Evolutionary conservation across 805 yeast genomes (phyloP).

Genomic region (Zygotorulaspora danielsina): DNA sequence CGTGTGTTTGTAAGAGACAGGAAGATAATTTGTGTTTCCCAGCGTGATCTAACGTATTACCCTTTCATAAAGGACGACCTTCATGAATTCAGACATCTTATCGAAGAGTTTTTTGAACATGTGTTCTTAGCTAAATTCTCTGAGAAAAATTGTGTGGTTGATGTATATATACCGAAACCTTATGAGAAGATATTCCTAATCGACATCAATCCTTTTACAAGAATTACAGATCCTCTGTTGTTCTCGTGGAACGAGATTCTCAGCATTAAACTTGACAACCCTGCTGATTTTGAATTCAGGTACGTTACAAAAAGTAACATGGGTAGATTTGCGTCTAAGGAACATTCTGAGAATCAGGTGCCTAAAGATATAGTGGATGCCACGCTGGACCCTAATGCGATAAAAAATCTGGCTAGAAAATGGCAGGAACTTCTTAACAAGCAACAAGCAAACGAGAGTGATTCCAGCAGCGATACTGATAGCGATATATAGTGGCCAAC

Average conservation of each 20-base stretch:
- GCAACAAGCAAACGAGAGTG: slow-evolving; percentile 24
- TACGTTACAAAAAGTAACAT: slow-evolving; percentile 64
- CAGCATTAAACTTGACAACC: slow-evolving; percentile 16
- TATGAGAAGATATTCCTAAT: slow-evolving; percentile 60
- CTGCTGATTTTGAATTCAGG: slow-evolving; percentile 50
- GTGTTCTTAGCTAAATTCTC: slow-evolving; percentile 47
- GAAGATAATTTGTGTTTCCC: slow-evolving; percentile 67
- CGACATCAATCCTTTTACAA: slow-evolving; percentile 82
- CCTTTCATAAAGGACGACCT: slow-evolving; percentile 55
- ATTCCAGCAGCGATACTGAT: background rate
- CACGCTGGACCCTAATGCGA: slow-evolving; percentile 57
- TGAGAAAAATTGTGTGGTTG: slow-evolving; percentile 61
- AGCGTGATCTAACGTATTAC: slow-evolving; percentile 82
- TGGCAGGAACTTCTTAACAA: slow-evolving; percentile 46
- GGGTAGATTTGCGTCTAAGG: slow-evolving; percentile 73
- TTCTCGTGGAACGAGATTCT: slow-evolving; percentile 81
- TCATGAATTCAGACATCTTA: slow-evolving; percentile 44
- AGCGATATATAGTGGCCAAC: too few relatives aligned
- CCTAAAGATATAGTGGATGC: slow-evolving; percentile 92
- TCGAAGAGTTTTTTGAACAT: slow-evolving; percentile 53
- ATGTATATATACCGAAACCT: slow-evolving; percentile 78
- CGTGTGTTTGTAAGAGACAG: slow-evolving; percentile 72
- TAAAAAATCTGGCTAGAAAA: slow-evolving; percentile 61
- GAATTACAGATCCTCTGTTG: slow-evolving; percentile 72
- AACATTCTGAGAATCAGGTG: slow-evolving; percentile 85